These are phyloP conservation scores for Silene vulgaris DNA, from an alignment of 179 eudicot genomes.

Conservation along the genomic window DNA sequence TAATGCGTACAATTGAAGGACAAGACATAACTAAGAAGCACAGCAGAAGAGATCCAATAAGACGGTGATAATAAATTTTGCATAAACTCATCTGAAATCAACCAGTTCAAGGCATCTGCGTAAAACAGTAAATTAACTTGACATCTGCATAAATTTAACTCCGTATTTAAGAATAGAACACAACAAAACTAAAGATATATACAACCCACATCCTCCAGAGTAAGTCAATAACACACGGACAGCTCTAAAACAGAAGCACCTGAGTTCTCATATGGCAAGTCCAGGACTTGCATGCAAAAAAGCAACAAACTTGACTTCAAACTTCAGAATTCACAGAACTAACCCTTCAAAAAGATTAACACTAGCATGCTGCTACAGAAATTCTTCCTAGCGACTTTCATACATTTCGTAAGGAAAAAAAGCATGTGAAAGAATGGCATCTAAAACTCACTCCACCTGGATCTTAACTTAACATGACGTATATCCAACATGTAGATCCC, in stretches of 20 bases:
- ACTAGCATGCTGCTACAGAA: background rate
- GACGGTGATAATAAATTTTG: background rate
- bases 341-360: background rate
- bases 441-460: slow-evolving; percentile 36
- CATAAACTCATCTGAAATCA: background rate
- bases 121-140: background rate
- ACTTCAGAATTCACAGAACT: background rate
- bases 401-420: background rate
- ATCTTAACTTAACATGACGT: slow-evolving; percentile 28
- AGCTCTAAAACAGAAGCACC: background rate
- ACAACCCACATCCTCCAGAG: background rate
- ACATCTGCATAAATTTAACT: background rate
- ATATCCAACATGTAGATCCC: slow-evolving; percentile 40
- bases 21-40: background rate
- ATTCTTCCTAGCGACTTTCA: background rate
- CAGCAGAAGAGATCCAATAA: background rate
- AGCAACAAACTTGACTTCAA: background rate
- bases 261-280: background rate
- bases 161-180: background rate
- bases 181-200: background rate
- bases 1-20: background rate
- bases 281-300: too few relatives aligned
- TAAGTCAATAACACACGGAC: background rate
- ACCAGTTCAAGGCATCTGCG: background rate
- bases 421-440: slow-evolving; percentile 16